Conservation (phyloP, 305 asterid genomes). For the Salvia sclarea region DNA sequence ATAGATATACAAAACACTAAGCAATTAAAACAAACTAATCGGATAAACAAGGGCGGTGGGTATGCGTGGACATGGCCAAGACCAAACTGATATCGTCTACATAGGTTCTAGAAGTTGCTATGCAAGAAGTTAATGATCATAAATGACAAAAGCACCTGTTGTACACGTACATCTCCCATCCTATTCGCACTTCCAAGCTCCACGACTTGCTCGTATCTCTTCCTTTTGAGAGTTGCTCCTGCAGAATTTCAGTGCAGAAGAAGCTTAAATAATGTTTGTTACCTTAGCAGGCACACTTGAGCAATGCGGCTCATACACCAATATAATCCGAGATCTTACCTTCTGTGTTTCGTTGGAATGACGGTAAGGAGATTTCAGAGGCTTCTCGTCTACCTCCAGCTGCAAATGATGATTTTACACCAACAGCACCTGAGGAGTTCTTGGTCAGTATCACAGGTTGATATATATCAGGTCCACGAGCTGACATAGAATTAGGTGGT, state of each 20-base stretch:
- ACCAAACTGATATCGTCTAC: slow-evolving; percentile 6
- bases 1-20: not conserved
- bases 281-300: slow-evolving; percentile 12
- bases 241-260: slow-evolving; percentile 27
- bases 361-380: slow-evolving; percentile 24
- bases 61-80: not conserved
- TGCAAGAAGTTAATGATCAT: not conserved
- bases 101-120: slow-evolving; percentile 3
- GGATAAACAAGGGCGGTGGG: not conserved
- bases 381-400: slow-evolving; percentile 37
- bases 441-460: slow-evolving; percentile 48
- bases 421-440: slow-evolving; percentile 36
- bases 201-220: slow-evolving; percentile 39
- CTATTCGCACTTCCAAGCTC: slow-evolving; percentile 52
- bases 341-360: slow-evolving; percentile 32
- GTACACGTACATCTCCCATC: slow-evolving; percentile 28
- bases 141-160: slow-evolving; percentile 37
- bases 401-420: slow-evolving; percentile 35
- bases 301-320: slow-evolving; percentile 16
- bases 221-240: slow-evolving; percentile 53
- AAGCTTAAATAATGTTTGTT: slow-evolving; percentile 5
- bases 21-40: not conserved
- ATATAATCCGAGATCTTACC: slow-evolving; percentile 32
- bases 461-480: slow-evolving; percentile 41
- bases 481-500: slow-evolving; percentile 32